These are phyloP conservation scores for Hypoxylon sp. DNA, from an alignment of 2,329 filamentous ascomycete species.

Conservation along the genomic window DNA sequence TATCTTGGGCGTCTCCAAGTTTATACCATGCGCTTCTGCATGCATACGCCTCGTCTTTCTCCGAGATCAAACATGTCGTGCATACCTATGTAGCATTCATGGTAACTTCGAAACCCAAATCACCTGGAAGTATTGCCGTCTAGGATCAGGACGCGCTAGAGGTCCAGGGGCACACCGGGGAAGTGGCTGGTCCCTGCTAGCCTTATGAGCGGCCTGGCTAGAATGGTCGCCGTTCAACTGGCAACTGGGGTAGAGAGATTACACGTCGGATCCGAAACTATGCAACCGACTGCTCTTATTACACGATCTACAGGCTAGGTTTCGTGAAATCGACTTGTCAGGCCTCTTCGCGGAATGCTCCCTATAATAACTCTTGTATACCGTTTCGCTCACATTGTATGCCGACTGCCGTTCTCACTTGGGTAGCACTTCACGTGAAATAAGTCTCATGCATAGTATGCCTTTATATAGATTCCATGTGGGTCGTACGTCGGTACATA, in stretches of 20 bases:
- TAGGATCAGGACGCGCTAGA: constrained; percentile 23
- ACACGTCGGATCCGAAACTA: constrained; percentile 10
- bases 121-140: not conserved
- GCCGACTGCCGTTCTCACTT: not conserved
- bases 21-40: not conserved
- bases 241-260: constrained; percentile 31
- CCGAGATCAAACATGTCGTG: constrained; percentile 14
- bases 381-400: not conserved
- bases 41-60: constrained; percentile 12
- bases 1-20: not conserved
- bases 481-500: constrained; percentile 1
- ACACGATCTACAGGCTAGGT: not conserved
- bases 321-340: not conserved
- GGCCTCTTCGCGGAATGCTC: not conserved
- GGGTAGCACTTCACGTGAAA: constrained; percentile 20
- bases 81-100: constrained; percentile 11
- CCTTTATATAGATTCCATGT: constrained; percentile 22
- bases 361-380: not conserved
- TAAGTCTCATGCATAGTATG: constrained; percentile 20
- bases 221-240: constrained; percentile 13
- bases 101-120: constrained; percentile 9
- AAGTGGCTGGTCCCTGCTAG: constrained; percentile 30
- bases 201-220: constrained; percentile 3
- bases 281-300: constrained; percentile 5
- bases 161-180: constrained; percentile 27